These are phyloP conservation scores for Pseudogymnoascus sp. DNA, from an alignment of 2,329 filamentous ascomycete species.

Conservation along the genomic window DNA sequence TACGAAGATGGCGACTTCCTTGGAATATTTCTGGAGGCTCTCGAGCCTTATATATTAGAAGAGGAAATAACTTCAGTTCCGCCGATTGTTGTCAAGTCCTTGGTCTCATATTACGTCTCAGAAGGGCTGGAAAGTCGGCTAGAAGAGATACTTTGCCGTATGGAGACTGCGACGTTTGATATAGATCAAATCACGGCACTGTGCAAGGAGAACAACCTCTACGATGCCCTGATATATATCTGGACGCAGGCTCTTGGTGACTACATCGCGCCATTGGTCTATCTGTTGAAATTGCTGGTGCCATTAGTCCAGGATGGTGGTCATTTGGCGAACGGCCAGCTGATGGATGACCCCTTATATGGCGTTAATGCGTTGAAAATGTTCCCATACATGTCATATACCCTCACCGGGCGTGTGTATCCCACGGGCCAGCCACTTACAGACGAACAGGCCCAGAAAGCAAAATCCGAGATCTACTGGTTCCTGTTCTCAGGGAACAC, in stretches of 20 bases:
- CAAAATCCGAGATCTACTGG: constrained; percentile 85
- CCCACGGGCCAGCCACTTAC: constrained; percentile 72
- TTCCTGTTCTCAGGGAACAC: constrained; percentile 84
- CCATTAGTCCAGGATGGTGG: constrained; percentile 51
- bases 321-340: constrained; percentile 42
- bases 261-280: constrained; percentile 83
- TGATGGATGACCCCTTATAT: constrained; percentile 53
- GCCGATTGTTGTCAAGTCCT: constrained; percentile 74
- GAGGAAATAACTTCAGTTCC: constrained; percentile 68
- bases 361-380: constrained; percentile 76
- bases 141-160: constrained; percentile 89
- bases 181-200: constrained; percentile 85
- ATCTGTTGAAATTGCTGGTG: constrained; percentile 65
- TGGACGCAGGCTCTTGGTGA: constrained; percentile 89
- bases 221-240: constrained; percentile 92
- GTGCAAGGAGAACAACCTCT: constrained; percentile 86
- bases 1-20: constrained; percentile 71
- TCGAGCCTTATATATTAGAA: constrained; percentile 83
- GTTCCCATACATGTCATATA: constrained; percentile 90
- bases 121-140: constrained; percentile 69
- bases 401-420: constrained; percentile 83
- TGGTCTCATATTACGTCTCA: constrained; percentile 73
- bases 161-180: constrained; percentile 85
- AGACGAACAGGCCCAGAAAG: constrained; percentile 63
- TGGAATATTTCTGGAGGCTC: constrained; percentile 74